These are phyloP conservation scores for Solanum chiquidenum DNA, from an alignment of 257 asterid genomes.

Conservation along the genomic window DNA sequence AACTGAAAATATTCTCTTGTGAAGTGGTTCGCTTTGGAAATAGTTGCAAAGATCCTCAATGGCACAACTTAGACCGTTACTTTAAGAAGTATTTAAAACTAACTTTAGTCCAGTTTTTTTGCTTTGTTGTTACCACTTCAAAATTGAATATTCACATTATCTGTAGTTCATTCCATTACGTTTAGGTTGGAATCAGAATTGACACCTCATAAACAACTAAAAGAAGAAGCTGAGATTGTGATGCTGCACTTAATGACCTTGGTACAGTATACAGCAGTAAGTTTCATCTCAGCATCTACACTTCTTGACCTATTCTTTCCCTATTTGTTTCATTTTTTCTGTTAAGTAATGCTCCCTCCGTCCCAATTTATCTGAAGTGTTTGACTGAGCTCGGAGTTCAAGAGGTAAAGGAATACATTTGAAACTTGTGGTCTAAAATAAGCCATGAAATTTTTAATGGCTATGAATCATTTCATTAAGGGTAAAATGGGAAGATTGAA, in stretches of 20 bases:
- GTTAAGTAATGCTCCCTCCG: not conserved
- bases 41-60: constrained; percentile 96
- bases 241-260: constrained; percentile 64
- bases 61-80: constrained; percentile 96
- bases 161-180: constrained; percentile 14
- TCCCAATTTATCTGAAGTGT: not conserved
- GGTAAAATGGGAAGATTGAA: not conserved
- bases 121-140: not conserved
- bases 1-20: constrained; percentile 65
- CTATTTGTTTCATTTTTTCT: not conserved
- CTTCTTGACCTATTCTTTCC: not conserved
- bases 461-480: not conserved
- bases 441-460: not conserved
- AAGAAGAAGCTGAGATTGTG: constrained; percentile 70
- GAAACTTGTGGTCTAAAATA: not conserved
- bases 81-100: constrained; percentile 65
- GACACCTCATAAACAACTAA: constrained; percentile 60
- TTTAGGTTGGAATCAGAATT: constrained; percentile 78
- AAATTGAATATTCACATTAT: constrained; percentile 12
- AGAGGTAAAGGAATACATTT: not conserved
- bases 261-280: constrained; percentile 92
- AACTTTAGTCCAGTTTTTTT: constrained; percentile 7
- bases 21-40: constrained; percentile 95
- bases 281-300: constrained; percentile 6
- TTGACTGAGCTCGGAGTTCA: not conserved